These are phyloP conservation scores for Phytophthora macrochlamydospora DNA, from an alignment of 352 stramenopile species.

Conservation along the genomic window DNA sequence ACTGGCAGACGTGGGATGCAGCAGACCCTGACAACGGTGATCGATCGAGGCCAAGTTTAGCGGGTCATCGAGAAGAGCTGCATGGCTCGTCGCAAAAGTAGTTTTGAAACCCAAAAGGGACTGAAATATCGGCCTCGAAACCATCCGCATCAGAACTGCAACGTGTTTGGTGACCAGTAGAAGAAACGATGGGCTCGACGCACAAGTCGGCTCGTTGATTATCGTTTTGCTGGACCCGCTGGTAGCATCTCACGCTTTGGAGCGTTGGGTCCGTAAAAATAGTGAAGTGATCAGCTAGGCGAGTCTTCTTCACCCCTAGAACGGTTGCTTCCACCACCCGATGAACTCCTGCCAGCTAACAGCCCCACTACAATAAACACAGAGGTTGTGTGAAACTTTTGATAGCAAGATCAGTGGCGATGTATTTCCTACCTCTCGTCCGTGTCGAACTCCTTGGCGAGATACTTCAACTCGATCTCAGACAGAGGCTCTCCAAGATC, in stretches of 20 bases:
- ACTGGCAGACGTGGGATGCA: constrained; percentile 20
- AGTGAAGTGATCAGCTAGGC: constrained; percentile 5
- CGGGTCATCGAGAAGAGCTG: background rate
- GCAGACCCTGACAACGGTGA: constrained; percentile 12
- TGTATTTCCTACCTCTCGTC: constrained; percentile 51
- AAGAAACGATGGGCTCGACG: background rate
- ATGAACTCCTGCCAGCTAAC: constrained; percentile 83
- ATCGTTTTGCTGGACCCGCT: constrained; percentile 4
- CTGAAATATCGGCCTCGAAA: constrained; percentile 30
- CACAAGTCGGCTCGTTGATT: constrained; percentile 6
- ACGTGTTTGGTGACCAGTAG: background rate
- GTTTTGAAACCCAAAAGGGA: constrained; percentile 41
- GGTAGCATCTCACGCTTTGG: constrained; percentile 8
- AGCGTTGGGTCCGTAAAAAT: constrained; percentile 32
- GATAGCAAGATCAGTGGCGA: too few species aligned
- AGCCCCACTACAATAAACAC: constrained; percentile 44
- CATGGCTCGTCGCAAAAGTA: constrained; percentile 8
- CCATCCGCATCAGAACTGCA: constrained; percentile 9
- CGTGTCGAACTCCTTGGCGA: constrained; percentile 74
- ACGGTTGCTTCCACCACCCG: constrained; percentile 77
- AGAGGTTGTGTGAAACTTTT: background rate
- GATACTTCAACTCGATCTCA: constrained; percentile 70
- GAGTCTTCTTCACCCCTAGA: constrained; percentile 29
- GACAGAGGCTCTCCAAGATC: constrained; percentile 79
- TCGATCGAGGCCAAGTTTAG: constrained; percentile 33